A percentile compares a stretch with the other conserved stretches of the same genome.
Evolutionary conservation across 495 filamentous ascomycete species (phyloP).

Genomic region (Penicillium pancosmium): DNA sequence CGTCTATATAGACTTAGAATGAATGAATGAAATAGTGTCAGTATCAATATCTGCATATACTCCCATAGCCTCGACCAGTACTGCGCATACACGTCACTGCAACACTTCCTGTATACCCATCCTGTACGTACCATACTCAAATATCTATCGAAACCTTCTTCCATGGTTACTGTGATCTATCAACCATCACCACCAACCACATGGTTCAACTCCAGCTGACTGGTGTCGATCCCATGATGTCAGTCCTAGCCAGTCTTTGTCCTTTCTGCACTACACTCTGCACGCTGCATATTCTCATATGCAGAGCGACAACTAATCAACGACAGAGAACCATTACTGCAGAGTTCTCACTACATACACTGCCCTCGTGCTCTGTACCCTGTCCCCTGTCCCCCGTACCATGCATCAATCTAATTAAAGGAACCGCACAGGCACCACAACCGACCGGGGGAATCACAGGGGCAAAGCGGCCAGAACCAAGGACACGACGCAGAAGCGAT

Average conservation of each 20-base stretch:
- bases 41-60: background rate
- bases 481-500: background rate
- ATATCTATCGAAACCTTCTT: too few relatives aligned
- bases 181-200: background rate
- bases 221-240: conserved; percentile 3
- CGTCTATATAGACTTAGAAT: too few relatives aligned
- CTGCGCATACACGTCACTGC: too few relatives aligned
- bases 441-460: background rate
- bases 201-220: background rate
- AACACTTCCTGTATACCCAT: too few relatives aligned
- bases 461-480: conserved; percentile 4
- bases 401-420: background rate
- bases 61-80: too few relatives aligned
- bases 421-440: background rate
- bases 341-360: background rate
- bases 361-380: background rate
- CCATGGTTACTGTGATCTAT: background rate
- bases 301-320: too few relatives aligned
- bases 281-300: too few relatives aligned
- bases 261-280: too few relatives aligned
- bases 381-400: background rate
- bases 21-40: background rate
- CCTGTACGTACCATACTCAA: too few relatives aligned
- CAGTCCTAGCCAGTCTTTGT: background rate
- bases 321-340: background rate